Base-by-base conservation (phyloP, 139 green algal genomes). In the Diplosphaera chodatii region DNA sequence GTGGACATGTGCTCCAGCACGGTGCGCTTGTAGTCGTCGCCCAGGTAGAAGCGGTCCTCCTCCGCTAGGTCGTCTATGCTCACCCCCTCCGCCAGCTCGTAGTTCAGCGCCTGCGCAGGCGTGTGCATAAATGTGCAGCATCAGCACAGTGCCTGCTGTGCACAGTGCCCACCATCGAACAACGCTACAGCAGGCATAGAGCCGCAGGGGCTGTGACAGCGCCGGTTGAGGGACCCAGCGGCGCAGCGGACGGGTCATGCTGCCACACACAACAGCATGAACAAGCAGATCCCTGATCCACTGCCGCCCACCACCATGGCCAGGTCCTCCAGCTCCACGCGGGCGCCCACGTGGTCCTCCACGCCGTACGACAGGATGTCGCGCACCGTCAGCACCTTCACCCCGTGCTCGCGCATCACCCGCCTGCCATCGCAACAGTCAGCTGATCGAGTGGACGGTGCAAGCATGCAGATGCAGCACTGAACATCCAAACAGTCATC, bases 251-350 rank as follows among this genome's bases (percentile, higher is more conserved):
- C 37, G 8, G 37, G 10, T 48, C 37, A 13, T 48, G 8, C 37
- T 48, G 10, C 37, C 37, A 48, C 37, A 48, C n/a, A n/a, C n/a
- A 13, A 21, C 10, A 48, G 37, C 37, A 48, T 48, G 10, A 59
- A 23, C 48, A 23, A n/a, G 48, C 48, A n/a, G n/a, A 18, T 59
- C 48, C 25, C 37, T 48, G 37, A 48, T 48, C 10, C 37, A 48
- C 10, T 48, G 6, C 37, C n/a, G 37, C 37, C 10, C 59, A 70
- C 73, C n/a, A 76, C 73, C 73, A 91, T 89, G 8, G 86, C 89
- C 68, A 97, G 81, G 34, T 96, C 87, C 76, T 97, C 92, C 68
- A 97, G 85, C 56, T 92, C 91, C 40, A 95, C 82, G 32, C 92
- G 85, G 0, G 90, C 92, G 23, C 82, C 79, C 30, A 94, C 86